These are phyloP conservation scores for Pseudogymnoascus sp. DNA, from an alignment of 2,329 filamentous ascomycete species.

Conservation along the genomic window DNA sequence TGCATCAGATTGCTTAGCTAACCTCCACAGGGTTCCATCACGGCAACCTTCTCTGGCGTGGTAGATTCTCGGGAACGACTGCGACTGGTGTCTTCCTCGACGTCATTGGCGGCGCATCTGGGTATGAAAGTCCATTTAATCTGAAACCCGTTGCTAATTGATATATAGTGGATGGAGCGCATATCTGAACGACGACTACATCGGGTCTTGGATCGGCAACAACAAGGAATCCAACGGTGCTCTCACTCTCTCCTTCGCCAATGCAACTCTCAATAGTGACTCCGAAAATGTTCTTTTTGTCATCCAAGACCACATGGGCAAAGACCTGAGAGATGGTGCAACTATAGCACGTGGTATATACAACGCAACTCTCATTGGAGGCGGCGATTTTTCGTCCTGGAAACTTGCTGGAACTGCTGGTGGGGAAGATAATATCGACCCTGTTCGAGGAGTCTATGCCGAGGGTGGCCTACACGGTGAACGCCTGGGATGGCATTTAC, in stretches of 20 bases:
- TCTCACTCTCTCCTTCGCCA: conserved; percentile 43
- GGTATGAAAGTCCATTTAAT: conserved; percentile 1
- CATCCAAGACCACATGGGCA: conserved; percentile 53
- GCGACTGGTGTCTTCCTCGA: conserved; percentile 26
- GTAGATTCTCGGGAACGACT: conserved; percentile 29
- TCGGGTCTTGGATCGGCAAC: conserved; percentile 49
- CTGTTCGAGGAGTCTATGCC: conserved; percentile 47
- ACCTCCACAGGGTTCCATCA: conserved; percentile 31
- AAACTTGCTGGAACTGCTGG: conserved; percentile 51
- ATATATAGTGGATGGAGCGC: conserved; percentile 20
- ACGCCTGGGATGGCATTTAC: conserved; percentile 51
- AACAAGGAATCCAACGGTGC: conserved; percentile 33
- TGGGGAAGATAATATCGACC: conserved; percentile 45
- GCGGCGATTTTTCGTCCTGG: conserved; percentile 44
- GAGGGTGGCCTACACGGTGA: conserved; percentile 54
- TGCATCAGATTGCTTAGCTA: neutral
- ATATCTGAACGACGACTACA: conserved; percentile 46
- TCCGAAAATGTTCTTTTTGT: conserved; percentile 45
- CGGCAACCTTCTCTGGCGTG: conserved; percentile 39
- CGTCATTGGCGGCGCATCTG: conserved; percentile 19
- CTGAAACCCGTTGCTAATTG: neutral
- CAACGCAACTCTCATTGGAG: conserved; percentile 43
- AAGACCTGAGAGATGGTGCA: conserved; percentile 45
- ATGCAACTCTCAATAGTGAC: conserved; percentile 37
- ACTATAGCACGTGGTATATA: conserved; percentile 45